Evolutionary conservation across 78 protist genomes (phyloP).

Genomic region (Dictyostelium purpureum): DNA sequence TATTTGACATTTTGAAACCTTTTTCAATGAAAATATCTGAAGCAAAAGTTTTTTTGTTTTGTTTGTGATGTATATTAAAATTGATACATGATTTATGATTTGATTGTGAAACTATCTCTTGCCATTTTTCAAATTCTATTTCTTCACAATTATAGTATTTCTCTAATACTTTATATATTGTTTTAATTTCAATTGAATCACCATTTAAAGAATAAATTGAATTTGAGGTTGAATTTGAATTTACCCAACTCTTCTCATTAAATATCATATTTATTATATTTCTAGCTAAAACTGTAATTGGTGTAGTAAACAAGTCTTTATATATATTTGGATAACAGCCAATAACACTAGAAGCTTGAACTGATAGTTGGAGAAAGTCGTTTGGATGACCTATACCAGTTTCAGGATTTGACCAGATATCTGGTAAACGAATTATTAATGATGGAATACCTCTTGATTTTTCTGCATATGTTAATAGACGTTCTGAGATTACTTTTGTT

Average conservation of each 20-base stretch:
- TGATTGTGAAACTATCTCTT: background rate
- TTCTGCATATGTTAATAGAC: background rate
- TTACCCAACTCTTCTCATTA: background rate
- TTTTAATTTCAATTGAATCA: background rate
- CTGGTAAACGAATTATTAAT: background rate
- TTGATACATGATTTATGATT: background rate
- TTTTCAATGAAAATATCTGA: background rate
- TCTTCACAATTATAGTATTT: background rate
- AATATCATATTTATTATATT: background rate
- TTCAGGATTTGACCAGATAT: background rate
- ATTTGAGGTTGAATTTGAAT: no score
- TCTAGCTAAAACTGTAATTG: background rate
- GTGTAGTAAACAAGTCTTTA: background rate
- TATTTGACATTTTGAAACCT: background rate
- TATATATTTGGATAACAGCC: background rate
- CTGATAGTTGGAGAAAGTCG: slow-evolving; percentile 14
- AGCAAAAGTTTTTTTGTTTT: background rate
- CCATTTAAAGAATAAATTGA: background rate
- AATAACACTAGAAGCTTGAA: background rate
- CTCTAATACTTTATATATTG: background rate
- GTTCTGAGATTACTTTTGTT: slow-evolving; percentile 38
- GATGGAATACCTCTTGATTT: slow-evolving; percentile 6
- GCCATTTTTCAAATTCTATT: background rate
- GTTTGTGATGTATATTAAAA: no score
- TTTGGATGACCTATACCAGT: slow-evolving; percentile 3